Conservation (phyloP, 2,329 filamentous ascomycete genomes). For the Nigrospora osmanthi region DNA sequence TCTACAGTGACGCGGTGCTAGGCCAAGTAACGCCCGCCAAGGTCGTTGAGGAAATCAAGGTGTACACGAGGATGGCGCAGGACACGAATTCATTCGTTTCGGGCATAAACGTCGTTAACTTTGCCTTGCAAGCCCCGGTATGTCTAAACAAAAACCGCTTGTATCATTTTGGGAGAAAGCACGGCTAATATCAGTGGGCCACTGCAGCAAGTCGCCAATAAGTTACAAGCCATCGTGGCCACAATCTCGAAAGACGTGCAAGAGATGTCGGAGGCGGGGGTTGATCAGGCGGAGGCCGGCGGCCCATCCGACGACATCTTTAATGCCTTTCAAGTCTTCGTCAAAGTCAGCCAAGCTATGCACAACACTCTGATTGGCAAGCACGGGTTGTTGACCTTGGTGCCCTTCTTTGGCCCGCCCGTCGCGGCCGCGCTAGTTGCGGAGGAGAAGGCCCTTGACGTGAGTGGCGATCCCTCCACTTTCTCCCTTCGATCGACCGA, state of each 20-base stretch:
- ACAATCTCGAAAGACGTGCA: conserved; percentile 6
- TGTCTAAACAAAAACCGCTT: no score
- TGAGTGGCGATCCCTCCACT: conserved; percentile 5
- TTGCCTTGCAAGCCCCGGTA: conserved; percentile 16
- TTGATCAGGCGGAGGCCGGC: background rate
- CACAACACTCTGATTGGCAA: conserved; percentile 27
- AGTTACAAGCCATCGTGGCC: conserved; percentile 11
- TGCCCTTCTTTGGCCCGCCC: conserved; percentile 20
- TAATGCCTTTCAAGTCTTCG: conserved; percentile 21
- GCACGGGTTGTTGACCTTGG: conserved; percentile 15
- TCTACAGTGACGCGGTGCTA: conserved; percentile 9
- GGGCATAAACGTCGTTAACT: no score
- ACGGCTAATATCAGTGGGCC: no score
- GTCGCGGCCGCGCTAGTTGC: conserved; percentile 16
- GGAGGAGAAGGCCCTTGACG: conserved; percentile 13
- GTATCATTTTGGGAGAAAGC: no score
- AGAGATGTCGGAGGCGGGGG: no score
- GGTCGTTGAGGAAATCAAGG: conserved; percentile 14
- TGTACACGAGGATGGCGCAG: conserved; percentile 15
- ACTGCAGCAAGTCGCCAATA: no score
- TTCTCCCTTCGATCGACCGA: no score
- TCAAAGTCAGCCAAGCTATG: conserved; percentile 19
- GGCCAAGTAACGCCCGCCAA: conserved; percentile 6
- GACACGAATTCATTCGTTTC: background rate
- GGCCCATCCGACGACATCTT: conserved; percentile 10